Base-by-base conservation (phyloP, 2,329 filamentous ascomycete species). In the Talaromyces islandicus region DNA sequence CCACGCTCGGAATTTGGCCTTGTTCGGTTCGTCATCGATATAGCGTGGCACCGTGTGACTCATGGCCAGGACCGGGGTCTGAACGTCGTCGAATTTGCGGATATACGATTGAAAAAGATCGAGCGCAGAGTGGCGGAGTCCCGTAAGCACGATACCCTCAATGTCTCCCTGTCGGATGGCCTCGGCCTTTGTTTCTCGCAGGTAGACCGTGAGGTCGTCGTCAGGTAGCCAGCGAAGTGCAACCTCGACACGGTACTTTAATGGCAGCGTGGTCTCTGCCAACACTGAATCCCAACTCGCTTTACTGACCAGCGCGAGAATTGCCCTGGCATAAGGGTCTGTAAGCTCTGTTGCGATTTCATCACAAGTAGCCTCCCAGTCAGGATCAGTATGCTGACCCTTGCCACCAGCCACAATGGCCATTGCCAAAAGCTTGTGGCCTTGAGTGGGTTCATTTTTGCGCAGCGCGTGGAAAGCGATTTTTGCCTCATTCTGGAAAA, bases 281-380 rank as follows among this genome's bases (percentile, higher is more conserved):
- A 85, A 80, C 3, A 87, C 84, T 21, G 80, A 79, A 11, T 77
- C 75, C 85, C 85, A 88, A 64, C 85, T 78, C 1, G 82, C 83
- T 38, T 80, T 82, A 62, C 82, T 81, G 54, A 88, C 83, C 62
- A 84, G 81, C 3, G 83, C 80, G 3, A 88, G 77, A 35, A 88
- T 81, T 1, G 83, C 84, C 64, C 85, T 83, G 12, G 85, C 78
- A 64, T 86, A 87, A 0, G 84, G 82, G 61, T 88, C 84, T 0
- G 81, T 80, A 10, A 85, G 80, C 65, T 87, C 83, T 62, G 84
- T 83, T 25, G 83, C 81, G 71, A 88, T 85, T 74, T 85, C 85
- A 11, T 78, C 74, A 63, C 85, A 86, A 50, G 85, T 82, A 62
- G 86, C 81, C 63, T 83, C 79, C 76, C 86, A 86, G 54, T 84